A percentile compares a stretch with the other conserved stretches of the same genome.
phyloP scores from a whole-genome alignment of 768 basidiomycete species.

The Butyriboletus loyo region DNA sequence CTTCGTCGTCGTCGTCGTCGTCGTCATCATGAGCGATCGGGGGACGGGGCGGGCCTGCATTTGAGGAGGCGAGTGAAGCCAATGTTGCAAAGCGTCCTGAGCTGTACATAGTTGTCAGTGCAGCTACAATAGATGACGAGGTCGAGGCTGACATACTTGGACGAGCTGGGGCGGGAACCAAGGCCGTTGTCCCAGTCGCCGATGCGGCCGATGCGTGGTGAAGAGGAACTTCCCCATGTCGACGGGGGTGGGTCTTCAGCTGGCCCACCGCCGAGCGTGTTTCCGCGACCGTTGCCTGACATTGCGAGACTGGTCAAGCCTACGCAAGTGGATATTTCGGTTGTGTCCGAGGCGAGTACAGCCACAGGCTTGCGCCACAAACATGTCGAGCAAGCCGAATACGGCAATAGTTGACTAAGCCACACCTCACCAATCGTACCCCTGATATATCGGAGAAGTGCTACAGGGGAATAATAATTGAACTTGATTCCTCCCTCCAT shows the following conservation, averaged over 20 bases:
- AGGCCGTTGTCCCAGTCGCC: conserved; percentile 42
- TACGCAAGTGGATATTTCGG: neutral
- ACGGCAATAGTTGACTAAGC: too few species aligned
- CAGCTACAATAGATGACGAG: neutral
- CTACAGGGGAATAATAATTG: too few species aligned
- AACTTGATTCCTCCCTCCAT: too few species aligned
- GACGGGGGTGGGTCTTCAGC: conserved; percentile 46
- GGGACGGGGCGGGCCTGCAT: conserved; percentile 9
- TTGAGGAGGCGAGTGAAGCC: conserved; percentile 28
- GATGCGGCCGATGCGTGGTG: conserved; percentile 49
- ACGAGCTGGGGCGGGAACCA: conserved; percentile 21
- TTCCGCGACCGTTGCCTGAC: conserved; percentile 41
- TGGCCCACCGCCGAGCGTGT: conserved; percentile 47
- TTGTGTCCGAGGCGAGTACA: neutral
- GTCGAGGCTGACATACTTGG: conserved; percentile 11
- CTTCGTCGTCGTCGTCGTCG: conserved; percentile 53
- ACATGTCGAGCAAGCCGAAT: too few species aligned
- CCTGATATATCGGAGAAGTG: too few species aligned
- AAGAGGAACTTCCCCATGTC: conserved; percentile 41
- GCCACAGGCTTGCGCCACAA: neutral
- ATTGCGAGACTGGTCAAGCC: conserved; percentile 21
- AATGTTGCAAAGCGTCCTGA: conserved; percentile 37
- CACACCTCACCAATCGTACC: too few species aligned
- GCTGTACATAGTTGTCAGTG: conserved; percentile 8
- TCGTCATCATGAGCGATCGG: conserved; percentile 28